A percentile compares a stretch with the other conserved stretches of the same genome.
Evolutionary conservation across 805 yeast genomes (phyloP).

Genomic region (baker's yeast (Saccharomyces cerevisiae)): DNA sequence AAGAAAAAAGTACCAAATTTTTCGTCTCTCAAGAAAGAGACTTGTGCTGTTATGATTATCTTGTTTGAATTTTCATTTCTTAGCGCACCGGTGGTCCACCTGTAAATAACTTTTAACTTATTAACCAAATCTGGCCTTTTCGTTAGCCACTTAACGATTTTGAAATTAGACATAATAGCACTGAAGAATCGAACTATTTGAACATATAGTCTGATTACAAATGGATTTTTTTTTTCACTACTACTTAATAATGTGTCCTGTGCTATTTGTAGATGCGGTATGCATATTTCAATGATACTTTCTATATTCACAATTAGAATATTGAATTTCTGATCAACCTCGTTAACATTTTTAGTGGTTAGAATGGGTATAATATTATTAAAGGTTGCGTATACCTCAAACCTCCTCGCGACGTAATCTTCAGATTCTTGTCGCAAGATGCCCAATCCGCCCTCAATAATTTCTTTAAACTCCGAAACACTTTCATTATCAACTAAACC

Average conservation of each 20-base stretch:
- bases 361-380: conserved; percentile 21
- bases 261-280: conserved; percentile 11
- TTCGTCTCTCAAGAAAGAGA: conserved; percentile 22
- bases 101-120: conserved; percentile 13
- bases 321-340: conserved; percentile 13
- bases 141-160: conserved; percentile 12
- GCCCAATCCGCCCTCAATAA: conserved; percentile 22
- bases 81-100: conserved; percentile 13
- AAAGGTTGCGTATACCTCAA: conserved; percentile 29
- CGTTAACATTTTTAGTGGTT: conserved; percentile 2
- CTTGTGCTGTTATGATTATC: conserved; percentile 21
- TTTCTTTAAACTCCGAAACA: conserved; percentile 16
- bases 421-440: conserved; percentile 8
- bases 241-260: conserved; percentile 12
- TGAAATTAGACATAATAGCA: conserved; percentile 19
- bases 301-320: conserved; percentile 15
- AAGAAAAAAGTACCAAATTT: conserved; percentile 16
- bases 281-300: conserved; percentile 7
- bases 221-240: conserved; percentile 21
- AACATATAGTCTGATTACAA: conserved; percentile 22
- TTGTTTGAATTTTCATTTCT: conserved; percentile 20
- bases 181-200: conserved; percentile 25
- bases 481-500: conserved; percentile 12
- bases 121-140: conserved; percentile 6
- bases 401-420: conserved; percentile 8